phyloP scores from a whole-genome alignment of 768 basidiomycete genomes.

The Pisolithus marmoratus region DNA sequence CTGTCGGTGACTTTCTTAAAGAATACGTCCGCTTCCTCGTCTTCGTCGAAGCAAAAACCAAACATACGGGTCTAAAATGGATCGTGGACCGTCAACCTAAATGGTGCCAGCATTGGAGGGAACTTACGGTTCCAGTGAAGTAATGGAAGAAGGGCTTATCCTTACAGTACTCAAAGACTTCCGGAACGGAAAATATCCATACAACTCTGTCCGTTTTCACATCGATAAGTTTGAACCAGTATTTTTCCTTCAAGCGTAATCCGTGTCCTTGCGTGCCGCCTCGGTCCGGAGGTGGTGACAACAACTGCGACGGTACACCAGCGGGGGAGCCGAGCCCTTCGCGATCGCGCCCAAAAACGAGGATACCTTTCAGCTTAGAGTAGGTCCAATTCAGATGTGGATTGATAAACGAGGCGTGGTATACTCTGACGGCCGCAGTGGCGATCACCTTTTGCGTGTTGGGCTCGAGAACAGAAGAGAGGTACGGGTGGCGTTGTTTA shows the following conservation, averaged over 20 bases:
- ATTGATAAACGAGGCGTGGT: slow-evolving; percentile 50
- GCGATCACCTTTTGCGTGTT: slow-evolving; percentile 44
- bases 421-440: slow-evolving; percentile 52
- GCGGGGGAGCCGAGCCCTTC: slow-evolving; percentile 14
- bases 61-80: slow-evolving; percentile 37
- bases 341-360: slow-evolving; percentile 45
- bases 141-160: slow-evolving; percentile 92
- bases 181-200: slow-evolving; percentile 64
- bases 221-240: slow-evolving; percentile 66
- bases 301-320: not conserved
- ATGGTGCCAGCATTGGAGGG: not conserved
- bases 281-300: slow-evolving; percentile 12
- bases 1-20: slow-evolving; percentile 55
- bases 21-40: slow-evolving; percentile 52
- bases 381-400: slow-evolving; percentile 51
- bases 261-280: slow-evolving; percentile 12
- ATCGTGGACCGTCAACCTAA: not conserved
- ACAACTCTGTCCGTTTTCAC: slow-evolving; percentile 50
- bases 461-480: slow-evolving; percentile 34
- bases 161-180: slow-evolving; percentile 62
- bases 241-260: slow-evolving; percentile 29
- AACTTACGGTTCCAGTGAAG: slow-evolving; percentile 77
- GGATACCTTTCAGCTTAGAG: slow-evolving; percentile 53
- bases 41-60: slow-evolving; percentile 55
- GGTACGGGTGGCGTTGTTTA: slow-evolving; percentile 34